phyloP scores from a whole-genome alignment of 1,284 basidiomycete species.

The Inonotus hispidus region DNA sequence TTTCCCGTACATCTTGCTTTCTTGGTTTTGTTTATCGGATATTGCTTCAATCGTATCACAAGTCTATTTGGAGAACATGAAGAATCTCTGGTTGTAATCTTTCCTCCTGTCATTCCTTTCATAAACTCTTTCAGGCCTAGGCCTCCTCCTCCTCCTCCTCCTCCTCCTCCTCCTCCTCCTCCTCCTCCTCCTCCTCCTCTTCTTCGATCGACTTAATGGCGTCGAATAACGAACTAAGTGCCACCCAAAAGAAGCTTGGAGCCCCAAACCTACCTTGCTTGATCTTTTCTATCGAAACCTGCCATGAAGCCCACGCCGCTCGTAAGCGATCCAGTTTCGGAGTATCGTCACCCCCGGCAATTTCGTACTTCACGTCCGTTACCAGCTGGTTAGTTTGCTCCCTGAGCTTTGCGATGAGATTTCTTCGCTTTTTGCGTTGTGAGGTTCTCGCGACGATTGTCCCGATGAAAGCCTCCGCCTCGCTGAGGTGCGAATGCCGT shows the following conservation, averaged over 20 bases:
- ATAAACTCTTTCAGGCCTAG: not conserved
- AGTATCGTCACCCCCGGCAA: not conserved
- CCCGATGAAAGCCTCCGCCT: slow-evolving; percentile 28
- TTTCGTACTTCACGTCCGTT: slow-evolving; percentile 2
- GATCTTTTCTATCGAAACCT: not conserved
- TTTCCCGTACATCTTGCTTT: not conserved
- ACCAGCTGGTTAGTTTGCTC: slow-evolving; percentile 23
- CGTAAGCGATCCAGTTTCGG: not conserved
- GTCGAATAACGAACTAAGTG: slow-evolving; percentile 7
- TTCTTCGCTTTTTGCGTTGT: slow-evolving; percentile 23
- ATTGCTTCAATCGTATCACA: not conserved
- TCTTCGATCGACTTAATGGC: slow-evolving; percentile 6
- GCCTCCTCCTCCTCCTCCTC: slow-evolving; percentile 7
- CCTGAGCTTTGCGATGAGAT: slow-evolving; percentile 22
- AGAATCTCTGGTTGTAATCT: not conserved
- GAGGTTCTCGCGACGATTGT: slow-evolving; percentile 26
- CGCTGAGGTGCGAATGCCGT: slow-evolving; percentile 20
- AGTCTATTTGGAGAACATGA: not conserved
- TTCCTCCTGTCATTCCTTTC: not conserved
- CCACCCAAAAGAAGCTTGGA: slow-evolving; percentile 10
- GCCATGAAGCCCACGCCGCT: slow-evolving; percentile 8
- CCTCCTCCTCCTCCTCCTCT: not conserved
- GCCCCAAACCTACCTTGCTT: slow-evolving; percentile 7
- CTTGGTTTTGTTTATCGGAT: not conserved
- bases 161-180: not conserved